Evolutionary conservation across 352 stramenopile genomes (phyloP).

Genomic region (Globisporangium splendens): DNA sequence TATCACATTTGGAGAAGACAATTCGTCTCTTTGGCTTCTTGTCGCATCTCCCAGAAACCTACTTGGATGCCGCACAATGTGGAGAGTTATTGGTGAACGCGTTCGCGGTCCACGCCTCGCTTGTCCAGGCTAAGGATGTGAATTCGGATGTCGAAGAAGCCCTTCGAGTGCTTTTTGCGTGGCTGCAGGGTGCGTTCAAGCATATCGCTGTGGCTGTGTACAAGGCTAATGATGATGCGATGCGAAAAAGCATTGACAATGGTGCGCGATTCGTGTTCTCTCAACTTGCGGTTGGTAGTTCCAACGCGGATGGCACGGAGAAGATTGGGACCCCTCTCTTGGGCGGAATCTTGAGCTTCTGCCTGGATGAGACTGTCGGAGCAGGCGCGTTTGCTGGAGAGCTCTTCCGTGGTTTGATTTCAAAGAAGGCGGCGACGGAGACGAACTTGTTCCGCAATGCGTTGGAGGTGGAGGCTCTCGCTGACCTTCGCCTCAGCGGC

Average conservation of each 20-base stretch:
- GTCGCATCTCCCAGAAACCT: conserved; percentile 26
- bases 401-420: conserved; percentile 20
- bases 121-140: not conserved
- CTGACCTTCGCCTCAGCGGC: conserved; percentile 12
- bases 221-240: not conserved
- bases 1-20: not conserved
- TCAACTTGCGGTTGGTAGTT: not conserved
- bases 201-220: conserved; percentile 9
- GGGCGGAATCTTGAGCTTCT: conserved; percentile 30
- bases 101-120: conserved; percentile 6
- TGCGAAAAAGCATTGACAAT: conserved; percentile 5
- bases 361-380: conserved; percentile 14
- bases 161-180: conserved; percentile 9
- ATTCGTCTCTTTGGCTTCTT: conserved; percentile 28
- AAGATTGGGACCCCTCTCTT: conserved; percentile 12
- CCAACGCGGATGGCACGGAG: not conserved
- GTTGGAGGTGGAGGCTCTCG: conserved; percentile 35
- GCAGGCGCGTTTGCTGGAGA: conserved; percentile 26
- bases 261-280: conserved; percentile 11
- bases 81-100: conserved; percentile 14
- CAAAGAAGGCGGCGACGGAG: not conserved
- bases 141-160: not conserved
- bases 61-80: conserved; percentile 23
- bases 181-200: conserved; percentile 17
- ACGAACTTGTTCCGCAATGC: conserved; percentile 22